A percentile compares a stretch with the other conserved stretches of the same genome.
phyloP scores from a whole-genome alignment of 2,329 filamentous ascomycete genomes.

The Tolypocladium tropicale region DNA sequence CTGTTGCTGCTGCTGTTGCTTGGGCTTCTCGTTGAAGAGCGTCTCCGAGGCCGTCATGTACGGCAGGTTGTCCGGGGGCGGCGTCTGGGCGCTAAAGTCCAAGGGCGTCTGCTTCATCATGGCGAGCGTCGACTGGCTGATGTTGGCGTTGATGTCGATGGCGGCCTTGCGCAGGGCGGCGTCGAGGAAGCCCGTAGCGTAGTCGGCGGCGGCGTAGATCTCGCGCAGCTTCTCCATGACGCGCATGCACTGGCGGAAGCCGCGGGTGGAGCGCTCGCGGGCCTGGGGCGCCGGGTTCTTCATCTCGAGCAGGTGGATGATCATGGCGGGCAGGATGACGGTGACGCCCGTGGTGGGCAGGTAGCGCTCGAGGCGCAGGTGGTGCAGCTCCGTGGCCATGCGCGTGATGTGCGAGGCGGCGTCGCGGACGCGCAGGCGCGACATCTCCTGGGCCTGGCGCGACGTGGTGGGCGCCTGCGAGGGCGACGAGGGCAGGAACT shows the following conservation, averaged over 20 bases:
- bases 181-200: conserved; percentile 89
- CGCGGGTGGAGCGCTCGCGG: conserved; percentile 62
- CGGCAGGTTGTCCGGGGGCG: conserved; percentile 40
- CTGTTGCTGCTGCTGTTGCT: conserved; percentile 5
- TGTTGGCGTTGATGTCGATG: conserved; percentile 50
- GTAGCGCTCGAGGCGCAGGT: conserved; percentile 62
- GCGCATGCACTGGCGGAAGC: conserved; percentile 86
- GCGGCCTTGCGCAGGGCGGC: conserved; percentile 81
- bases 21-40: conserved; percentile 23
- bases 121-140: conserved; percentile 19
- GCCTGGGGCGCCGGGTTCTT: conserved; percentile 68
- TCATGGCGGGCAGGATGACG: conserved; percentile 82
- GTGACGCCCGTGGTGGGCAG: conserved; percentile 86
- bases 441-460: conserved; percentile 69
- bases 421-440: conserved; percentile 70
- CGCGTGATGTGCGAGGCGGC: conserved; percentile 78
- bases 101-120: conserved; percentile 26
- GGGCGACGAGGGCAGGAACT: conserved; percentile 70
- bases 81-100: conserved; percentile 34
- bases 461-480: conserved; percentile 39
- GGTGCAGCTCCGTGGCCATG: conserved; percentile 69
- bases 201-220: conserved; percentile 89
- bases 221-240: conserved; percentile 82
- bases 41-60: conserved; percentile 32
- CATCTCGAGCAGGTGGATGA: conserved; percentile 87